Conservation (phyloP, 2,329 filamentous ascomycete genomes). For the Ilyonectria robusta region DNA sequence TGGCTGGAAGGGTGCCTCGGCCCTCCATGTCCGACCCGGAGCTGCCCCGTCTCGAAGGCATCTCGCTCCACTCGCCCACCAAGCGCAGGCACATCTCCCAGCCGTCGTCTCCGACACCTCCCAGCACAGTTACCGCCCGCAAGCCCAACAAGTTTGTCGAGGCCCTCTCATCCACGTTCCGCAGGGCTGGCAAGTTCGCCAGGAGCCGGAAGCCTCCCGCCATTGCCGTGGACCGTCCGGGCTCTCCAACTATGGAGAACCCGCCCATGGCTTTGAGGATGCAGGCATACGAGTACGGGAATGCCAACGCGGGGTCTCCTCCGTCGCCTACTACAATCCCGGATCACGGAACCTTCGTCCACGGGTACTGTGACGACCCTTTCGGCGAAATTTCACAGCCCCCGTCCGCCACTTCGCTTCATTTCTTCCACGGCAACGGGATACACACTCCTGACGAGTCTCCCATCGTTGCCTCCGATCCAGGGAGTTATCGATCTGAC, state of each 20-base stretch:
- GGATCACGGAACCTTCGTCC: slow-evolving; percentile 50
- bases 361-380: slow-evolving; percentile 57
- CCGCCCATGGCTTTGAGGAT: slow-evolving; percentile 53
- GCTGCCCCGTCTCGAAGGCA: slow-evolving; percentile 62
- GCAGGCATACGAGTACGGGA: slow-evolving; percentile 43
- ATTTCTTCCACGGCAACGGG: slow-evolving; percentile 51
- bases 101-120: slow-evolving; percentile 52
- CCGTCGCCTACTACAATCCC: slow-evolving; percentile 48
- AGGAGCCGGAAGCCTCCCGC: slow-evolving; percentile 46
- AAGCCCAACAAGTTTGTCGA: slow-evolving; percentile 59
- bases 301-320: slow-evolving; percentile 43
- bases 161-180: slow-evolving; percentile 58
- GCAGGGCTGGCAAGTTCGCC: slow-evolving; percentile 56
- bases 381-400: slow-evolving; percentile 52
- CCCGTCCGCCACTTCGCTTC: slow-evolving; percentile 43
- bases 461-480: slow-evolving; percentile 53
- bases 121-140: slow-evolving; percentile 46
- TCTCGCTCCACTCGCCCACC: slow-evolving; percentile 58
- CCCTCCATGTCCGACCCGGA: slow-evolving; percentile 64
- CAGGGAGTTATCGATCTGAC: slow-evolving; percentile 46
- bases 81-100: slow-evolving; percentile 50
- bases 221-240: slow-evolving; percentile 41
- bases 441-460: slow-evolving; percentile 58
- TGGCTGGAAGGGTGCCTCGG: slow-evolving; percentile 46
- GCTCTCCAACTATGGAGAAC: slow-evolving; percentile 52